Evolutionary conservation across 2,329 filamentous ascomycete genomes (phyloP).

Genomic region (Shiraia sp.): DNA sequence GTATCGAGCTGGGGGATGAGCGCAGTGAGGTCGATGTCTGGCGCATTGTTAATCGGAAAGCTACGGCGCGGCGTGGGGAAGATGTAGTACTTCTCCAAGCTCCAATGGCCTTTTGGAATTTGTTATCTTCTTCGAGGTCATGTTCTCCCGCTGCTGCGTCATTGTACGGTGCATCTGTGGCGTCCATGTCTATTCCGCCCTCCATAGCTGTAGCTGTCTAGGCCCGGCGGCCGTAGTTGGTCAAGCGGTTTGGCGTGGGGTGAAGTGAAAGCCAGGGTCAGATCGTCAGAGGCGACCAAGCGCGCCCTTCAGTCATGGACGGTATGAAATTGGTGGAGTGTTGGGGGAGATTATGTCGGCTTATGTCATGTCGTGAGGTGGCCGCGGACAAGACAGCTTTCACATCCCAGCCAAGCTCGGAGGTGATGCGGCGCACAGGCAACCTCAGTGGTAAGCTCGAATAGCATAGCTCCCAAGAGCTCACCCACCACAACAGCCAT

Average conservation of each 20-base stretch:
- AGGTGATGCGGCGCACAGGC: conserved; percentile 29
- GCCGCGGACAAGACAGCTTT: too few relatives aligned
- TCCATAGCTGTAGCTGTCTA: conserved; percentile 31
- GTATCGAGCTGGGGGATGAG: conserved; percentile 86
- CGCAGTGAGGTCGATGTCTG: conserved; percentile 84
- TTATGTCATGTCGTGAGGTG: conserved; percentile 18
- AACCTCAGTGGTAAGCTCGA: too few relatives aligned
- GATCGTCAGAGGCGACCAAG: not conserved
- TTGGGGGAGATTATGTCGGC: conserved; percentile 5
- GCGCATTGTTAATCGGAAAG: conserved; percentile 18
- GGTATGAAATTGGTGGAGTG: conserved; percentile 13
- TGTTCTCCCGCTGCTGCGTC: conserved; percentile 25
- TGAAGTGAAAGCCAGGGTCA: not conserved
- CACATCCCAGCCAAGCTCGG: conserved; percentile 19
- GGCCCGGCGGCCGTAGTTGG: too few relatives aligned
- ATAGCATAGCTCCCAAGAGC: too few relatives aligned
- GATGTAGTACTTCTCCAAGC: conserved; percentile 82
- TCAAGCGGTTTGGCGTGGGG: not conserved
- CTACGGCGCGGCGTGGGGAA: too few relatives aligned
- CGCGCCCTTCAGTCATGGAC: too few relatives aligned
- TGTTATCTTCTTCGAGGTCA: conserved; percentile 65
- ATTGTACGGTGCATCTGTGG: too few relatives aligned
- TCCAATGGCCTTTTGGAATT: conserved; percentile 94
- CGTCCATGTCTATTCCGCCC: conserved; percentile 38
- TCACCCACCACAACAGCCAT: conserved; percentile 5